phyloP scores from a whole-genome alignment of 2,329 filamentous ascomycete genomes.

The Huntiella bhutanensis region DNA sequence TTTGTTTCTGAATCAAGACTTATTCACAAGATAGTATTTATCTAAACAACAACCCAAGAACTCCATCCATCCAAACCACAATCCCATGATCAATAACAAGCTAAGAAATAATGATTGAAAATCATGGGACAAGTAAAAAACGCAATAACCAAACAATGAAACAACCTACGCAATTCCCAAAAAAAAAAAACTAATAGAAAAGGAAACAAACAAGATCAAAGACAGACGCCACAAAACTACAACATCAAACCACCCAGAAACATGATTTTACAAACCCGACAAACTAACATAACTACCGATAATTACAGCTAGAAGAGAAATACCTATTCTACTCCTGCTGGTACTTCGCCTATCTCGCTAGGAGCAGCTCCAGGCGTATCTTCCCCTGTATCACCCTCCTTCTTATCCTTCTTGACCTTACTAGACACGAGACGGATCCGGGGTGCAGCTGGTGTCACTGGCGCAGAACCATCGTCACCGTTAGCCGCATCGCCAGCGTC shows the following conservation, averaged over 20 bases:
- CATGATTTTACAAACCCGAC: too few relatives aligned
- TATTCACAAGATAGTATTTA: neutral
- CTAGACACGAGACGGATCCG: constrained; percentile 20
- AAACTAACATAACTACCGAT: neutral
- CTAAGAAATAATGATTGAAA: constrained; percentile 2
- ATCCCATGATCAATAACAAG: neutral
- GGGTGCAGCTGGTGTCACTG: neutral
- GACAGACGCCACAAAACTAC: neutral
- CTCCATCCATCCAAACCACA: too few relatives aligned
- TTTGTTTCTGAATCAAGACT: too few relatives aligned
- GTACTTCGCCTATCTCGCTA: neutral
- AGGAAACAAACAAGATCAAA: neutral
- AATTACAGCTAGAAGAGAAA: neutral
- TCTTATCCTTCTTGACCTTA: constrained; percentile 24
- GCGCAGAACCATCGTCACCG: constrained; percentile 12
- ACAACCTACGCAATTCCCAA: neutral
- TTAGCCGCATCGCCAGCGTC: constrained; percentile 15
- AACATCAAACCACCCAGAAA: neutral
- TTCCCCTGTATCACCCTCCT: constrained; percentile 4
- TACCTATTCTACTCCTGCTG: too few relatives aligned
- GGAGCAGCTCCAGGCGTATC: neutral
- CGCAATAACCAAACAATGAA: constrained; percentile 1
- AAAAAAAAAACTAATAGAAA: neutral
- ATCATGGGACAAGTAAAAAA: neutral
- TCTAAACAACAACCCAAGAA: neutral